Evolutionary conservation across 805 yeast genomes (phyloP), one percentile per base, ranked within the genome.

Genomic region (Clavispora santaluciae): DNA sequence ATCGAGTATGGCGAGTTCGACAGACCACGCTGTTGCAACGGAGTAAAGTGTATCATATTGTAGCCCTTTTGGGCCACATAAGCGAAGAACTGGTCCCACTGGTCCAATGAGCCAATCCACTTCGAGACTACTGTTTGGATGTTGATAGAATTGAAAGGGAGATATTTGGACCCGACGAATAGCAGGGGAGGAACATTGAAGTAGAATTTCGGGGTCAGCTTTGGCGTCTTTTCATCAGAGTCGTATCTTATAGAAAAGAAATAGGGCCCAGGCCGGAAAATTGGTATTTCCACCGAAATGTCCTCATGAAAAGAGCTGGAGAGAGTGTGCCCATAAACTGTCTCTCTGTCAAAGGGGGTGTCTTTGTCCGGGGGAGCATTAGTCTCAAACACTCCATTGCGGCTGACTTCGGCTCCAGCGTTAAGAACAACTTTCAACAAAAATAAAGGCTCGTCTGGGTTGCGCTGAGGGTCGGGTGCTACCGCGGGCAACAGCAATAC

Each of bases 31-130:
- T 81, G 66, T 63, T 91, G 96, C 51, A 91, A 70, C 0, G 99
- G 99, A 5, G 97, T 90, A 60, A 91, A 91, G 67, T 91, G 99
- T 33, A 93, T 70, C 96, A 91, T 87, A 61, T 93, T 93, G 68
- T 91, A 91, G 16, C 93, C 90, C 61, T 93, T 93, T 7, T 64
- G 58, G 12, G 81, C 64, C 34, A 91, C 75, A 35, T 75, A 75
- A 1, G 60, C 58, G 43, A 91, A 85, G 42, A 85, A 66, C 1
- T 63, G 58, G 42, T 78, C 77, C 98, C 98, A 91, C 11, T 76
- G 61, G 2, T 60, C 57, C 24, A 72, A 58, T 2, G 78, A 73
- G 2, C 97, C 96, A 65, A 90, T 77, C 91, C 96, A 88, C 65
- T 91, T 91, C 29, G 96, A 86, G 4, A 91, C 78, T 30, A 93